These are phyloP conservation scores for Eucalyptus tenuipes DNA, from an alignment of 345 rosid species.

Conservation along the genomic window DNA sequence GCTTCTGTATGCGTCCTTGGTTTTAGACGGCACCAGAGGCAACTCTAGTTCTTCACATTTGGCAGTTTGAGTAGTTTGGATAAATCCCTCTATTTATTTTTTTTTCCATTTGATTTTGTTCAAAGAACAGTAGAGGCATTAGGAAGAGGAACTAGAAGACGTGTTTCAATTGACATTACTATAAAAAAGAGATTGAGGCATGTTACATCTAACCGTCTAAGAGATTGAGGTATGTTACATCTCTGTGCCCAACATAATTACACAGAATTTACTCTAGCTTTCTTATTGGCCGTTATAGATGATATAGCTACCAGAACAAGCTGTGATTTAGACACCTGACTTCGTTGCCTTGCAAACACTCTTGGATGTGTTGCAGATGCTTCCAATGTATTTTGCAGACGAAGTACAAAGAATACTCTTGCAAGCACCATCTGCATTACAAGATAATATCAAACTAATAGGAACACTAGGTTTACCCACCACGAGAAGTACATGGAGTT, in stretches of 20 bases:
- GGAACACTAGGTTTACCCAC: neutral
- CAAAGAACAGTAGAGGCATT: neutral
- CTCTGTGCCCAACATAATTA: neutral
- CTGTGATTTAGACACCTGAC: neutral
- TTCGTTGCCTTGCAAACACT: neutral
- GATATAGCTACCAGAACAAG: neutral
- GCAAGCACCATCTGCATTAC: neutral
- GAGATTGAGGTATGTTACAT: neutral
- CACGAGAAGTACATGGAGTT: neutral
- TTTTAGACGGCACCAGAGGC: neutral
- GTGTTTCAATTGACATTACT: neutral
- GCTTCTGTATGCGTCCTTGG: conserved; percentile 25
- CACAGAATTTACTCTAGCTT: neutral
- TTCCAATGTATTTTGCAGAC: neutral
- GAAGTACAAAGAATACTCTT: neutral
- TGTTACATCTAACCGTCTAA: neutral
- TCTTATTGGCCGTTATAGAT: neutral
- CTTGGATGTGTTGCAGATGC: neutral
- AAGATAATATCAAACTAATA: neutral
- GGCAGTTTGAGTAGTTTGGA: neutral
- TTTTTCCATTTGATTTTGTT: neutral
- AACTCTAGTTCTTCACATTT: neutral
- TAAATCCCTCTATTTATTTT: neutral
- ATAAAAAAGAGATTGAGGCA: neutral
- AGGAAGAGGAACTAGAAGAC: neutral